Conservation (phyloP, 148 eudicot species). For the Dysphania ambrosioides region DNA sequence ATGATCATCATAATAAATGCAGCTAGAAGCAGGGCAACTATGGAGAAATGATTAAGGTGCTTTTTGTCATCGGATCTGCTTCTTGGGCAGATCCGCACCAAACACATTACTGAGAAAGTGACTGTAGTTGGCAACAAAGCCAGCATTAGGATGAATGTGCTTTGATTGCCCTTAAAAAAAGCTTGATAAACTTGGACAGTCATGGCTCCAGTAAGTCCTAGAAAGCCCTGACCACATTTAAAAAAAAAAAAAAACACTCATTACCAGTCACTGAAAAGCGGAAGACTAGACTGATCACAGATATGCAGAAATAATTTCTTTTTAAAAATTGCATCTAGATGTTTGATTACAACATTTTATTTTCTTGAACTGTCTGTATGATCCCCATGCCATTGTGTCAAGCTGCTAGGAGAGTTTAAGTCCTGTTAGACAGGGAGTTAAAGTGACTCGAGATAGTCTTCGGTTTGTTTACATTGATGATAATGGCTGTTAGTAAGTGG, state of each 20-base stretch:
- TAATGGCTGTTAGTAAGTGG: too few relatives aligned
- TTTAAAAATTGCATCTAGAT: too few relatives aligned
- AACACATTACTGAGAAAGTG: conserved; percentile 52
- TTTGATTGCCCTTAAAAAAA: conserved; percentile 47
- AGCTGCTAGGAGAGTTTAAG: too few relatives aligned
- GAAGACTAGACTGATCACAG: conserved; percentile 18
- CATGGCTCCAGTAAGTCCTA: conserved; percentile 83
- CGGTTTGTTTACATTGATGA: too few relatives aligned
- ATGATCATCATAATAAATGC: conserved; percentile 55
- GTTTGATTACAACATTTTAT: too few relatives aligned
- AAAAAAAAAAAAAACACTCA: neutral
- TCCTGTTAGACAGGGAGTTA: too few relatives aligned
- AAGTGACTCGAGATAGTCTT: too few relatives aligned
- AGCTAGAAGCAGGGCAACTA: conserved; percentile 48
- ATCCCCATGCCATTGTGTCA: too few relatives aligned
- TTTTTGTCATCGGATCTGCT: conserved; percentile 40
- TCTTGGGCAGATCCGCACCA: conserved; percentile 38
- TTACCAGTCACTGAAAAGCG: neutral
- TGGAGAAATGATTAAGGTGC: conserved; percentile 55
- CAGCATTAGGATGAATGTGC: conserved; percentile 62
- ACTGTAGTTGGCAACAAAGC: conserved; percentile 56
- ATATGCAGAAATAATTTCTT: conserved; percentile 17
- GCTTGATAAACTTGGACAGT: conserved; percentile 65
- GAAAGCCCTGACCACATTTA: conserved; percentile 66
- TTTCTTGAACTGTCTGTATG: too few relatives aligned